Evolutionary conservation across 2,329 filamentous ascomycete genomes (phyloP).

Genomic region (Fusarium pseudonygamai): DNA sequence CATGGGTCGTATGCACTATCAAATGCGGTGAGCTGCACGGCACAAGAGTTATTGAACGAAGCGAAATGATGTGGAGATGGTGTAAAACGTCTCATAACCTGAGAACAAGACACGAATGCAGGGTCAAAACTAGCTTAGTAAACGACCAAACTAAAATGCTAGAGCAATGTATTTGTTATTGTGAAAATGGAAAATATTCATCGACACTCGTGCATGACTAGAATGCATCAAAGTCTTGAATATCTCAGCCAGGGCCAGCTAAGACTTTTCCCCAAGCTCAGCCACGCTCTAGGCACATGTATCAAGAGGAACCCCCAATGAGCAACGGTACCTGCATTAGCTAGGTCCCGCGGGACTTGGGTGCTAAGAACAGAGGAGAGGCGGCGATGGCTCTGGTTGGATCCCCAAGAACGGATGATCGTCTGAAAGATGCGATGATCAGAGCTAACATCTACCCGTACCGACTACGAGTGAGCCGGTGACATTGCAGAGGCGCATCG

Average conservation of each 20-base stretch:
- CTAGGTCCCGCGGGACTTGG: conserved; percentile 2
- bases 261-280: neutral
- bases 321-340: conserved; percentile 37
- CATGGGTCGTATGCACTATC: conserved; percentile 25
- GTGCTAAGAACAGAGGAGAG: conserved; percentile 9
- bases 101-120: conserved; percentile 16
- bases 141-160: neutral
- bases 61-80: conserved; percentile 38
- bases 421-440: conserved; percentile 1
- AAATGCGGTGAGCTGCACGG: conserved; percentile 33
- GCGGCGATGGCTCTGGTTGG: conserved; percentile 8
- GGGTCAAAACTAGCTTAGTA: neutral
- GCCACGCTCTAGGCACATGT: conserved; percentile 15
- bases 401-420: conserved; percentile 1
- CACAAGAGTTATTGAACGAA: conserved; percentile 31
- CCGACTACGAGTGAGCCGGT: neutral
- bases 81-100: conserved; percentile 13
- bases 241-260: neutral
- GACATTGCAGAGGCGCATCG: neutral
- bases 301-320: conserved; percentile 17
- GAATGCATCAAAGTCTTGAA: conserved; percentile 6
- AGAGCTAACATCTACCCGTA: conserved; percentile 23
- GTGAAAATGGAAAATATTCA: conserved; percentile 22
- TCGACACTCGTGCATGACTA: conserved; percentile 29
- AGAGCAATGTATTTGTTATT: conserved; percentile 11